Evolutionary conservation across 768 basidiomycete genomes (phyloP).

Genomic region (Pleurotus tuber-regium): DNA sequence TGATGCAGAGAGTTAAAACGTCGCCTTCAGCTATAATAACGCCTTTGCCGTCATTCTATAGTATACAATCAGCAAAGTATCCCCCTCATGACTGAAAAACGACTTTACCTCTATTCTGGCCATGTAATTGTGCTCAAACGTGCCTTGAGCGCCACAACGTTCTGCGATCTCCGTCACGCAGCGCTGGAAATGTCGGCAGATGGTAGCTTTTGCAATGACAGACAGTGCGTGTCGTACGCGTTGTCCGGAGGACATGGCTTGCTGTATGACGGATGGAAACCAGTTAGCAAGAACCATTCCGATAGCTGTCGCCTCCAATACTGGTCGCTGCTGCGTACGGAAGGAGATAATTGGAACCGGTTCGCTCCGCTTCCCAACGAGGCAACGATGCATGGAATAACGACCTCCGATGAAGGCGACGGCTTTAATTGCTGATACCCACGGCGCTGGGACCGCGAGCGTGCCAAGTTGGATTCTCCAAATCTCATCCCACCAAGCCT

Average conservation of each 20-base stretch:
- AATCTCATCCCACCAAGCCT: conserved; percentile 55
- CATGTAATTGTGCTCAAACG: conserved; percentile 64
- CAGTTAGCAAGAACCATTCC: conserved; percentile 50
- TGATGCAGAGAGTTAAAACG: conserved; percentile 49
- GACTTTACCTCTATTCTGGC: conserved; percentile 46
- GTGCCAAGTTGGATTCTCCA: conserved; percentile 57
- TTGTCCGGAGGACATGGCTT: conserved; percentile 39
- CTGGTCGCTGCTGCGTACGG: conserved; percentile 63
- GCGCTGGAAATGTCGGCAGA: conserved; percentile 52
- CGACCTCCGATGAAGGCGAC: conserved; percentile 54
- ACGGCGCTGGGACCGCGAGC: conserved; percentile 45
- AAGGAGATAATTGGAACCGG: conserved; percentile 58
- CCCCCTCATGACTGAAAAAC: no score
- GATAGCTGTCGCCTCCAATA: conserved; percentile 50
- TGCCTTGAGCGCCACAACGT: conserved; percentile 64
- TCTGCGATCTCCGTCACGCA: conserved; percentile 54
- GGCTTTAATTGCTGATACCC: conserved; percentile 50
- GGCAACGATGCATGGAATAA: conserved; percentile 54
- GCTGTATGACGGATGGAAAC: conserved; percentile 35
- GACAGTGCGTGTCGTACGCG: conserved; percentile 55
- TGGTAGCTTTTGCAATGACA: conserved; percentile 53
- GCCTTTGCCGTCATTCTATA: conserved; percentile 50
- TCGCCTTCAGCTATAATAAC: conserved; percentile 59
- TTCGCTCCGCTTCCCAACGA: conserved; percentile 39
- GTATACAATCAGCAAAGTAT: conserved; percentile 12